Conservation (phyloP, 345 rosid species). For the Eucalyptus coolabah region DNA sequence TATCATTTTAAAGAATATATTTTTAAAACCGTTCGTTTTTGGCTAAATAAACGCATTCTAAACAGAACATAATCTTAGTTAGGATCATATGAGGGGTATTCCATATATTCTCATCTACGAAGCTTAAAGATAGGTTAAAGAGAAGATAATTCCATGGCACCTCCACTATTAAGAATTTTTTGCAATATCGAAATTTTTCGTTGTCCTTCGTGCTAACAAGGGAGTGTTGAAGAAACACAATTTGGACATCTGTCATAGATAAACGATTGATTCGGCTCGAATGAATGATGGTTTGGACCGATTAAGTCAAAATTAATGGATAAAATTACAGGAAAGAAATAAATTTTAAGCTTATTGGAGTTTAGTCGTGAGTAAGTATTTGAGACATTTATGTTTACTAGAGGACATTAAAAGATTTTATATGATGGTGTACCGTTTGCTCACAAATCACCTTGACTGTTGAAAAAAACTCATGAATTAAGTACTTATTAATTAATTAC, state of each 20-base stretch:
- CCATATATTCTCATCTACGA: not conserved
- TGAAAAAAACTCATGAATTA: no score
- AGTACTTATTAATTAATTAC: no score
- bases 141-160: not conserved
- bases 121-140: no score
- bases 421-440: not conserved
- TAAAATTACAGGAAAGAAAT: no score
- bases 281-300: no score
- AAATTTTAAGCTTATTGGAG: no score
- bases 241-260: not conserved
- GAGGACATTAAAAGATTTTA: not conserved
- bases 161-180: not conserved
- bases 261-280: not conserved
- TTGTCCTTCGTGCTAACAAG: not conserved
- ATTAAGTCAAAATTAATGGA: no score
- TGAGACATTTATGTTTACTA: not conserved
- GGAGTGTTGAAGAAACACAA: not conserved
- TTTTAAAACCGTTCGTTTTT: no score
- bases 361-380: not conserved
- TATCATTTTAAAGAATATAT: no score
- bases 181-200: not conserved
- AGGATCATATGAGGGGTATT: not conserved
- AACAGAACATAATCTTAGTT: not conserved
- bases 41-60: no score
- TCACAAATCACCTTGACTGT: not conserved